Percentiles rank a stretch among this genome's conserved stretches.
These are phyloP conservation scores for Solanum peruvianum DNA, from an alignment of 257 asterid species.

Conservation along the genomic window DNA sequence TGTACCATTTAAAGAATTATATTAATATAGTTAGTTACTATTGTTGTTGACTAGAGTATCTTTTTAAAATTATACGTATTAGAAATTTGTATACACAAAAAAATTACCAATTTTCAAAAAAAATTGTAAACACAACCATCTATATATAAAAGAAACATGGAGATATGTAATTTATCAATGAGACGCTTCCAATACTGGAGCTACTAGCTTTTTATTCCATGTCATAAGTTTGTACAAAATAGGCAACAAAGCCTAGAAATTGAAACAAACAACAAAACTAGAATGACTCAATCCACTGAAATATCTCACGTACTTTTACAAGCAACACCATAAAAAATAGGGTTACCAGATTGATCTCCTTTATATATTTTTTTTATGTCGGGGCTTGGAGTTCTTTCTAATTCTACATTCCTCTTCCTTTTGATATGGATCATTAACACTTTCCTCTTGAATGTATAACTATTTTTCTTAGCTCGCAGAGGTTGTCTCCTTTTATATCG, in stretches of 20 bases:
- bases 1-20: not conserved
- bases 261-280: not conserved
- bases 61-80: no score
- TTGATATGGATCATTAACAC: not conserved
- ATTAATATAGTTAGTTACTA: not conserved
- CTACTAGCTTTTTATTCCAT: not conserved
- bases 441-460: not conserved
- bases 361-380: not conserved
- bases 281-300: not conserved
- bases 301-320: no score
- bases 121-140: not conserved
- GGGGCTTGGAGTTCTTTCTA: not conserved
- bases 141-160: not conserved
- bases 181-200: not conserved
- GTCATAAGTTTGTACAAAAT: not conserved
- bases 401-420: not conserved
- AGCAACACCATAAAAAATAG: not conserved
- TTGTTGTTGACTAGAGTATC: no score
- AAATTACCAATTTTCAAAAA: not conserved
- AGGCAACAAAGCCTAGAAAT: not conserved
- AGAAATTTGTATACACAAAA: no score
- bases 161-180: not conserved
- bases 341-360: not conserved
- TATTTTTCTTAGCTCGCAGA: not conserved
- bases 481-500: not conserved